These are phyloP conservation scores for Inga laurina DNA, from an alignment of 306 rosid species.

Conservation along the genomic window DNA sequence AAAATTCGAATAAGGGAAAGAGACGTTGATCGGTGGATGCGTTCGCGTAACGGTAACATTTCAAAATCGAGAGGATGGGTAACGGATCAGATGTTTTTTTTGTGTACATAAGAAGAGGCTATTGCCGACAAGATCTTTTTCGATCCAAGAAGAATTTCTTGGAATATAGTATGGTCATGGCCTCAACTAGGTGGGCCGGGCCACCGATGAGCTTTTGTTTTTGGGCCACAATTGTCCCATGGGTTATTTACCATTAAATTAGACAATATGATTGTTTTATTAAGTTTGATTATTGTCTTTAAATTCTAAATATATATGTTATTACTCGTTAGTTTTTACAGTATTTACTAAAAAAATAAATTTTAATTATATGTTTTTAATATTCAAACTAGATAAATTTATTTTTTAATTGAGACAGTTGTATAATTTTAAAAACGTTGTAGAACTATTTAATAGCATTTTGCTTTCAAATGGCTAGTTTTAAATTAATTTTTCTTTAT, in stretches of 20 bases:
- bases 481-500: neutral
- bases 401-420: neutral
- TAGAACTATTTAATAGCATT: neutral
- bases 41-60: conserved; percentile 33
- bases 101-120: no score
- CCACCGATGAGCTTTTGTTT: neutral
- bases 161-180: neutral
- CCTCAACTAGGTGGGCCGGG: neutral
- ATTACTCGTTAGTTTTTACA: neutral
- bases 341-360: neutral
- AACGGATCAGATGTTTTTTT: neutral
- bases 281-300: no score
- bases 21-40: conserved; percentile 32
- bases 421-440: neutral
- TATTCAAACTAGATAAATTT: neutral
- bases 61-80: neutral
- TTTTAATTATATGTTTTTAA: neutral
- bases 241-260: neutral
- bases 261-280: no score
- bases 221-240: neutral
- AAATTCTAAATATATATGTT: no score
- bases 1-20: conserved; percentile 25
- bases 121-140: no score
- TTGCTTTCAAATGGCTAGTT: neutral
- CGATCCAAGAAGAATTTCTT: neutral